Conservation (phyloP, 805 yeast genomes). For the Kodamaea kakaduensis region DNA sequence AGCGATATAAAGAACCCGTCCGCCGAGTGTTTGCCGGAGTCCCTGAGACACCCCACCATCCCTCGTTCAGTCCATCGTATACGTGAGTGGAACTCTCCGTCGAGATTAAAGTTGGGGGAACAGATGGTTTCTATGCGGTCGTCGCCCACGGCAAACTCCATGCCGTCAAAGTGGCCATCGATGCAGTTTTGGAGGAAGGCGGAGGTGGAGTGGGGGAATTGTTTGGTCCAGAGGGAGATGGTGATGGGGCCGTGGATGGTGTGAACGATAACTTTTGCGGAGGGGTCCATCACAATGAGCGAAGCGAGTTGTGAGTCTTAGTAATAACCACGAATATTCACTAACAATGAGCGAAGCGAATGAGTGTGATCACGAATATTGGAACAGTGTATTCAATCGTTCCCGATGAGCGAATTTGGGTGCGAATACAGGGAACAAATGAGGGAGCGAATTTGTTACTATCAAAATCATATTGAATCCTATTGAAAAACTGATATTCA, state of each 20-base stretch:
- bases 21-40: constrained; percentile 17
- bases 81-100: constrained; percentile 48
- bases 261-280: constrained; percentile 51
- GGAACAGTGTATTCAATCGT: too few relatives aligned
- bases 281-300: constrained; percentile 56
- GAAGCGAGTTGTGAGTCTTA: too few relatives aligned
- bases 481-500: too few relatives aligned
- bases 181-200: constrained; percentile 49
- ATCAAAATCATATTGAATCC: too few relatives aligned
- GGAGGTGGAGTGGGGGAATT: constrained; percentile 48
- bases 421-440: too few relatives aligned
- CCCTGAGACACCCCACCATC: constrained; percentile 46
- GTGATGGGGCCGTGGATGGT: constrained; percentile 59
- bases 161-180: constrained; percentile 38
- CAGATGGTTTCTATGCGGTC: constrained; percentile 6
- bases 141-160: constrained; percentile 29
- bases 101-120: constrained; percentile 13
- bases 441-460: too few relatives aligned
- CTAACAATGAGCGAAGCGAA: too few relatives aligned
- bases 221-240: constrained; percentile 67
- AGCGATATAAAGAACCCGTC: constrained; percentile 42
- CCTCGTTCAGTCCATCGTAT: constrained; percentile 52
- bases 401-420: too few relatives aligned
- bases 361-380: too few relatives aligned
- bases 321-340: too few relatives aligned